Evolutionary conservation across 2,329 filamentous ascomycete species (phyloP), one percentile per base, ranked within the genome.

Genomic region (Cordyceps cateniannulata): DNA sequence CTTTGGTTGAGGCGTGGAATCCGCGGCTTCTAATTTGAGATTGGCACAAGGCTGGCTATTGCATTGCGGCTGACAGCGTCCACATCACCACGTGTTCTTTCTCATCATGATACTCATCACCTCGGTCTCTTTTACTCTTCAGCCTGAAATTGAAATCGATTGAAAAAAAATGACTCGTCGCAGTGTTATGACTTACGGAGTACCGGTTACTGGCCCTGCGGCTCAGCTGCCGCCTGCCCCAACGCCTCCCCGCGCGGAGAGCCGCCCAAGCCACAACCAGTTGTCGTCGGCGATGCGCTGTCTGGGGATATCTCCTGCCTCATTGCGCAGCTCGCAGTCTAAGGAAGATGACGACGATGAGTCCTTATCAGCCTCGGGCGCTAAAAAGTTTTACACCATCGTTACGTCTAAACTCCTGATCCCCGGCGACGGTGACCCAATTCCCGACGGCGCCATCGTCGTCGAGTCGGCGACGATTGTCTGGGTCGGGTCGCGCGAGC

Each of bases 371-470:
- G 7, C 22, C 22, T n/a, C n/a, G n/a, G 14, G 10, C 8, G 20
- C 50, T 5, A 73, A 73, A 55, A 66, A 61, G n/a, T 38, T 60
- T 1, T 71, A 68, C 64, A 73, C 68, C 38, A 70, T 76, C 64
- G 67, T 77, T 62, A 69, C 66, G 40, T 64, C 75, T 10, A 62
- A 63, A 2, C 62, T 75, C 0, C 65, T 76, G 0, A 76, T 77
- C 56, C 75, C 74, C 16, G 75, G 75, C 50, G 70, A 72, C 59
- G 73, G 73, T 42, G 61, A 69, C 3, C 75, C 75, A 0, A 47
- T 70, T 18, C 45, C 64, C 5, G 58, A 76, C 14, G 72, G 68
- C 24, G 71, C 71, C 2, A 67, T 77, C 9, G 74, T 75, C 16
- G 68, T 77, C 25, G 67, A 73, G 55, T 67, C 69, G 63, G 70